A percentile compares a stretch with the other conserved stretches of the same genome.
Evolutionary conservation across 2,329 filamentous ascomycete species (phyloP).

Genomic region (Alternaria conjuncta): DNA sequence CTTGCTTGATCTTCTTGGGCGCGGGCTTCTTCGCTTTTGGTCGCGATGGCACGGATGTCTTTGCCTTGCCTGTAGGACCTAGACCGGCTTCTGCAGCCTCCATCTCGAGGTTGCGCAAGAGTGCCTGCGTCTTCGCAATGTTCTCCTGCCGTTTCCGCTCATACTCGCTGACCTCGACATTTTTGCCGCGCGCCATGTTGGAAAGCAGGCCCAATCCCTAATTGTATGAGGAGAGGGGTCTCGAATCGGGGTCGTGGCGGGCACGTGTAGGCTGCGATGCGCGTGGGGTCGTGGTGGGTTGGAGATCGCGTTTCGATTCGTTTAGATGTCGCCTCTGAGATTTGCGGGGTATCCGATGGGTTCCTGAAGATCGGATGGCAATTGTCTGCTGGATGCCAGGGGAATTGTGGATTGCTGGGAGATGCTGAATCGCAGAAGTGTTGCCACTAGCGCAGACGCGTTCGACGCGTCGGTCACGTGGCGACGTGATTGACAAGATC

Average conservation of each 20-base stretch:
- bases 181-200: conserved; percentile 48
- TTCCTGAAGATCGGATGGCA: conserved; percentile 10
- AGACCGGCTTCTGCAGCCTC: conserved; percentile 73
- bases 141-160: conserved; percentile 85
- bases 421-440: neutral
- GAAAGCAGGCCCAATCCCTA: neutral
- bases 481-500: neutral
- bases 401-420: neutral
- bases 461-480: conserved; percentile 26
- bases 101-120: conserved; percentile 77
- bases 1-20: conserved; percentile 64
- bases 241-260: neutral
- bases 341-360: conserved; percentile 7
- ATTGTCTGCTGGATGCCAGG: neutral
- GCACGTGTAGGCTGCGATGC: conserved; percentile 3
- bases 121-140: conserved; percentile 82
- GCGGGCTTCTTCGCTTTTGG: conserved; percentile 50
- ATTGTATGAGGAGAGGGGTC: neutral
- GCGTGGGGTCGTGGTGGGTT: neutral
- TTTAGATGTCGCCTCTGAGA: neutral
- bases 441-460: conserved; percentile 25
- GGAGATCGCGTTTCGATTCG: neutral
- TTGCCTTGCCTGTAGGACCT: conserved; percentile 62
- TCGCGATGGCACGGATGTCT: conserved; percentile 55
- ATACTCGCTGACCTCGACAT: conserved; percentile 76